Evolutionary conservation across 2,329 filamentous ascomycete species (phyloP).

Genomic region (Triangularia verruculosa): DNA sequence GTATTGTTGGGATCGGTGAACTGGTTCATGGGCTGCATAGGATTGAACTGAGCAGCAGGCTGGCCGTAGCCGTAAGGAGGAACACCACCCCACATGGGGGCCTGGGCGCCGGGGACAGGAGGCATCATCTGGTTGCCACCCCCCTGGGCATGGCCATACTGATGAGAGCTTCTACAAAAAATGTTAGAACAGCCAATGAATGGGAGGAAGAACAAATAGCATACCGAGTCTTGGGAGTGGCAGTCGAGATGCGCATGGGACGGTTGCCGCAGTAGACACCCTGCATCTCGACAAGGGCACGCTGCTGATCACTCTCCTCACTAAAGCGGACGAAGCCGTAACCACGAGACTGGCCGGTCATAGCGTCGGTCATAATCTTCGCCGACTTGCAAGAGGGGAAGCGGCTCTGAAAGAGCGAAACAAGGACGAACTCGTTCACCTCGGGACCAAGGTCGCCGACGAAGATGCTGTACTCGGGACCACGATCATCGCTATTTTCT

Average conservation of each 20-base stretch:
- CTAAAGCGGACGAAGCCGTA: conserved; percentile 98
- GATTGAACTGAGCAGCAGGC: conserved; percentile 28
- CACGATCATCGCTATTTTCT: conserved; percentile 77
- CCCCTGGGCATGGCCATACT: conserved; percentile 37
- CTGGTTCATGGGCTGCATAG: conserved; percentile 75
- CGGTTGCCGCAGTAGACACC: conserved; percentile 98
- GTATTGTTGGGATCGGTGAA: conserved; percentile 99
- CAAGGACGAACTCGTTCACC: conserved; percentile 96
- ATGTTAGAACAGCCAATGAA: conserved; percentile 2
- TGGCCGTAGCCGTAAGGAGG: conserved; percentile 39
- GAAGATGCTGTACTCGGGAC: conserved; percentile 95
- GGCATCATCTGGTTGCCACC: conserved; percentile 39
- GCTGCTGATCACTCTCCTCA: conserved; percentile 93
- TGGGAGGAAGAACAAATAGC: conserved; percentile 20
- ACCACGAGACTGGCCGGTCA: conserved; percentile 94
- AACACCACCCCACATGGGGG: conserved; percentile 41
- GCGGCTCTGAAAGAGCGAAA: conserved; percentile 93
- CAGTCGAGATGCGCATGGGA: conserved; percentile 97
- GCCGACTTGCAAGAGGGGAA: conserved; percentile 98
- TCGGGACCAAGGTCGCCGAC: conserved; percentile 96
- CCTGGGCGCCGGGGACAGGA: conserved; percentile 42
- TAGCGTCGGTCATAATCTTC: conserved; percentile 99
- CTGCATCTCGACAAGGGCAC: conserved; percentile 95
- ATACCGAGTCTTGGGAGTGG: conserved; percentile 88
- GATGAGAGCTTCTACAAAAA: conserved; percentile 36